Conservation (phyloP, 1,284 basidiomycete genomes). For the Takashimella tepidaria region DNA sequence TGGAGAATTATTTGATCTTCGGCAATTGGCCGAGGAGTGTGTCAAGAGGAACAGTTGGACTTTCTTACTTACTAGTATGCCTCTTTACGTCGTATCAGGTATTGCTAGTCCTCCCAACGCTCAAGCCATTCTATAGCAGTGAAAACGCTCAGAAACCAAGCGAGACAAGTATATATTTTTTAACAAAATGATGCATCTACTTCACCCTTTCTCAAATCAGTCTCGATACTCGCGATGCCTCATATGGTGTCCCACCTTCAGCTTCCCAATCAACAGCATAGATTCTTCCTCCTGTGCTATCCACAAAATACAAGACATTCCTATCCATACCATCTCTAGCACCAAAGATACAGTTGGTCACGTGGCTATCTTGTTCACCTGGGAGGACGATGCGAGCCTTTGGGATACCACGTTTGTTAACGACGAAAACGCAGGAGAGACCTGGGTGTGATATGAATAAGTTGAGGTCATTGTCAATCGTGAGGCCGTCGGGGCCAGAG, state of each 20-base stretch:
- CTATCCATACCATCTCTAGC: constrained; percentile 6
- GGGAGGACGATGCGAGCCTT: constrained; percentile 13
- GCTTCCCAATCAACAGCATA: constrained; percentile 14
- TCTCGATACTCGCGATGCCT: neutral
- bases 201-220: neutral
- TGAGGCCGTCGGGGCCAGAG: constrained; percentile 15
- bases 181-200: neutral
- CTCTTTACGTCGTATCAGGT: constrained; percentile 47
- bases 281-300: constrained; percentile 7
- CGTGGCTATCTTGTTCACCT: neutral
- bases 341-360: constrained; percentile 20
- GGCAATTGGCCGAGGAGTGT: constrained; percentile 40
- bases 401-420: constrained; percentile 7
- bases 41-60: constrained; percentile 37
- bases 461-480: constrained; percentile 14
- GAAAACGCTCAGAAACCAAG: too few species aligned
- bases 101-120: constrained; percentile 50
- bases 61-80: constrained; percentile 48
- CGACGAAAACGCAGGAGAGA: constrained; percentile 15
- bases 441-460: constrained; percentile 16
- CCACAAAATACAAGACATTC: constrained; percentile 12
- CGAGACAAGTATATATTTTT: too few species aligned
- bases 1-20: constrained; percentile 50
- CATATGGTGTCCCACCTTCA: constrained; percentile 10
- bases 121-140: constrained; percentile 36